A percentile compares a stretch with the other conserved stretches of the same genome.
Conservation (phyloP, 805 yeast genomes). For the Zygoascus tannicola region DNA sequence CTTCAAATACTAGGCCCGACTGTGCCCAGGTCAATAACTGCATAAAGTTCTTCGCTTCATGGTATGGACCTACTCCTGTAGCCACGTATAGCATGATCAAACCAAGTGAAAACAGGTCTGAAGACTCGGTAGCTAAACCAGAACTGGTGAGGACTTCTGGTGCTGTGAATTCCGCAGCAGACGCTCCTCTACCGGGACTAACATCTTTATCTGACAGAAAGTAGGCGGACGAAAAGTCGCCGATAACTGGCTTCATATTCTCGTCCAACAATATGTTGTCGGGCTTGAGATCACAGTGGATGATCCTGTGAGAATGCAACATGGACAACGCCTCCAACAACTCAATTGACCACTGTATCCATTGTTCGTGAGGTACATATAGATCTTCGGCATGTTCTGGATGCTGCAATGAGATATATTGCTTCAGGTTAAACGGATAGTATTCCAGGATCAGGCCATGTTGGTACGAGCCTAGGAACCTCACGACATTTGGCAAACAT, state of each 20-base stretch:
- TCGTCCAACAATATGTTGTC: conserved; percentile 56
- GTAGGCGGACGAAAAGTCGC: conserved; percentile 40
- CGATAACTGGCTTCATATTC: conserved; percentile 30
- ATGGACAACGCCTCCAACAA: conserved; percentile 19
- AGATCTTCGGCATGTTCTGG: conserved; percentile 12
- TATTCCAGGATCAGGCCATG: conserved; percentile 15
- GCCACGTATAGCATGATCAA: conserved; percentile 37
- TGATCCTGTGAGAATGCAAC: conserved; percentile 52
- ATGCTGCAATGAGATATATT: conserved; percentile 3
- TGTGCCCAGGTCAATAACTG: conserved; percentile 26
- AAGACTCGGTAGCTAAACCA: conserved; percentile 12
- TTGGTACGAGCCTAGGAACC: conserved; percentile 5
- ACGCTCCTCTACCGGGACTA: conserved; percentile 33
- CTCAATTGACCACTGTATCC: conserved; percentile 22
- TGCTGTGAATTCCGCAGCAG: conserved; percentile 38
- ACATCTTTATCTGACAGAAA: conserved; percentile 13
- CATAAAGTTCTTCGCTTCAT: conserved; percentile 23
- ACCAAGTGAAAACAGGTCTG: conserved; percentile 42
- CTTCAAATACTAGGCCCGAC: conserved; percentile 21
- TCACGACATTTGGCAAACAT: conserved; percentile 2
- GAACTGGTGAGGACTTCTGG: conserved; percentile 24
- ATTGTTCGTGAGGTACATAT: conserved; percentile 17
- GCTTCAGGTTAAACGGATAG: conserved; percentile 13
- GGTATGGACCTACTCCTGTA: conserved; percentile 39
- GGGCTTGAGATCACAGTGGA: conserved; percentile 91